Evolutionary conservation across 2,329 filamentous ascomycete genomes (phyloP), one percentile per base, ranked within the genome.

Genomic region (Rhinocladiella mackenziei): DNA sequence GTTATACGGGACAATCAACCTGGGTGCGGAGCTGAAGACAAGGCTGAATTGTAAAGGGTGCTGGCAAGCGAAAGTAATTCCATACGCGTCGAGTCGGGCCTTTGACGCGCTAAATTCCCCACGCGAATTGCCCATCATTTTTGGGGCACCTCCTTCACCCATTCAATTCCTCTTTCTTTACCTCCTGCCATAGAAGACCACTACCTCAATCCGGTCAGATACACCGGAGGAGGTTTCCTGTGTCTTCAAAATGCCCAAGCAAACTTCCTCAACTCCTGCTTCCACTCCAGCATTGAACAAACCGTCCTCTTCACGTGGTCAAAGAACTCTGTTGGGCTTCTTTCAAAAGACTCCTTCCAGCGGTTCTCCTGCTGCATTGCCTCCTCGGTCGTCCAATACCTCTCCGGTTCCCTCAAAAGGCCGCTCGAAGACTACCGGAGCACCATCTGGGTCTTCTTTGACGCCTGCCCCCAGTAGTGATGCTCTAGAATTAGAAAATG

Each of bases 401-500:
- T 59, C 42, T 47, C 56, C 35, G 47, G 56, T 56, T 13, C 68
- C 65, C 41, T 58, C 54, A 17, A 59, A 61, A 31, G 72, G 72
- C 39, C 71, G 75, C 57, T 68, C 70, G 14, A 74, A 74, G 37
- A 67, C 60, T 57, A 68, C 55, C 45, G 60, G 52, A 56, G 62
- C 52, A 51, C 63, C 55, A 57, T 71, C 58, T 56, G 66, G 58
- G 47, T 66, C 58, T 46, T 68, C 71, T 26, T 68, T 83, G 46
- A 89, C 87, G 0, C 87, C 88, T 3, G 77, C 84, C 4, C 84
- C 88, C 4, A 94, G 86, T 64, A 94, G 88, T 65, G 87, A 94
- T 65, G 77, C 76, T 25, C 63, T 79, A 18, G 80, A 83, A 40
- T 80, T 83, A 0, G 80, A 86, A 51, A 80, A 84, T 56, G 82